Percentiles rank a stretch among this genome's conserved stretches.
Conservation (phyloP, 2,329 filamentous ascomycete species). For the Sclerotinia minor region DNA sequence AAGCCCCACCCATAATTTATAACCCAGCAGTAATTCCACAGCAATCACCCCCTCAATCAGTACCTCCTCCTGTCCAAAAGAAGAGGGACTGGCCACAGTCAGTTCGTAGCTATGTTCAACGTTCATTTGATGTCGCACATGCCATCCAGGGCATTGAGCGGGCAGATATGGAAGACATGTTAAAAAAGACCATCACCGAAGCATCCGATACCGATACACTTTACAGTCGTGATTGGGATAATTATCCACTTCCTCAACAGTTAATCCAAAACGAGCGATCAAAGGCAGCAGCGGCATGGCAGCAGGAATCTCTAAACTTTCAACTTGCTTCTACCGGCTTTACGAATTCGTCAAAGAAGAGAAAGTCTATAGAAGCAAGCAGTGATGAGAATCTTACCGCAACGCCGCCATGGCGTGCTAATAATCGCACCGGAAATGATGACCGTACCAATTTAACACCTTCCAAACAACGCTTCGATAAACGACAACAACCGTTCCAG, state of each 20-base stretch:
- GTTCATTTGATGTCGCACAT: conserved; percentile 78
- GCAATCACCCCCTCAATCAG: conserved; percentile 36
- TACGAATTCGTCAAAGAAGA: conserved; percentile 58
- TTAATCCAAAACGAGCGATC: conserved; percentile 69
- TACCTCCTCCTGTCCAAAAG: conserved; percentile 45
- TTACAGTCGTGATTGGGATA: conserved; percentile 77
- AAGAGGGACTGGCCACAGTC: conserved; percentile 75
- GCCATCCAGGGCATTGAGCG: conserved; percentile 61
- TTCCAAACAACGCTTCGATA: conserved; percentile 43
- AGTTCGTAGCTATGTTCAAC: conserved; percentile 86
- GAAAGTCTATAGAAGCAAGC: conserved; percentile 71
- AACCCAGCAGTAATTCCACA: conserved; percentile 36
- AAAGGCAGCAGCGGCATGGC: conserved; percentile 44
- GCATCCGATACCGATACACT: conserved; percentile 75
- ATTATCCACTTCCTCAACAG: conserved; percentile 79
- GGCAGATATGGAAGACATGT: conserved; percentile 75
- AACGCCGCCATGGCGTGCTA: conserved; percentile 72
- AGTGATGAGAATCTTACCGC: conserved; percentile 51
- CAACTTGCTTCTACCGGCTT: conserved; percentile 33
- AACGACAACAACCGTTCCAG: conserved; percentile 49
- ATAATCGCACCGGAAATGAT: conserved; percentile 58
- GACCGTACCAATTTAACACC: conserved; percentile 63
- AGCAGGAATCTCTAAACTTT: conserved; percentile 37
- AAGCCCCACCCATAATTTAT: conserved; percentile 41
- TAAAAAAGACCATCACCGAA: conserved; percentile 82